Base-by-base conservation (phyloP, 2,329 filamentous ascomycete genomes). In the Metarhizium brunneum region DNA sequence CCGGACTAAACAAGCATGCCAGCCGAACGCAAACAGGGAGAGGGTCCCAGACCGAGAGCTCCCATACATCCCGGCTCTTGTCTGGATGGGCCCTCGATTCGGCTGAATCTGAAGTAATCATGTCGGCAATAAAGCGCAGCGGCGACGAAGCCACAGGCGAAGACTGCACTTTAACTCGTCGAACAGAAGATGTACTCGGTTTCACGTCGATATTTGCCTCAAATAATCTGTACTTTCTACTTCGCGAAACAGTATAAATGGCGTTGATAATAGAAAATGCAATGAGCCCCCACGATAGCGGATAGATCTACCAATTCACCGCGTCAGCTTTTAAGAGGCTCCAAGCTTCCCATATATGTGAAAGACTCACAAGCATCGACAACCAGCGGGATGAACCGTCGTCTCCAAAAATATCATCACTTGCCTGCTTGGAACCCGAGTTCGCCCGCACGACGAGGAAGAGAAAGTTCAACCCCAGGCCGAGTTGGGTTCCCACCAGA, bases 21-120 rank as follows among this genome's bases (percentile, higher is more conserved):
- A 97, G 75, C 42, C 86, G 84, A 54, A 97, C 73, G 49, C 85
- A 90, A 40, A 95, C 79, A 2, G 92, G 90, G 50, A 92, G 81
- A 38, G 95, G 94, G 68, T 97, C 92, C 94, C 94, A 99, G 6
- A 97, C 80, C 2, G 87, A 82, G 52, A 99, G 73, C 71, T 99
- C 92, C 94, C 94, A 99, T 10, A 99, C 94, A 69, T 99, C 92
- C 11, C 86, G 82, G 30, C 82, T 81, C 56, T 85, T 83, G 66
- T 94, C 87, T 0, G 92, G 90, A 70, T 96, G 88, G 32, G 90
- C 87, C 66, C 91, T 84, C 30, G 88, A 85, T 61, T 92, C 84
- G n/a, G 91, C 89, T 25, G 83, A 86, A 40, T 86, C 83, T 30
- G 81, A 74, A 2, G 83, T 78, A 38, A 96, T 72, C 48, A 89